These are phyloP conservation scores for Guadua angustifolia DNA, from an alignment of 176 grass and related monocot species.

Conservation along the genomic window DNA sequence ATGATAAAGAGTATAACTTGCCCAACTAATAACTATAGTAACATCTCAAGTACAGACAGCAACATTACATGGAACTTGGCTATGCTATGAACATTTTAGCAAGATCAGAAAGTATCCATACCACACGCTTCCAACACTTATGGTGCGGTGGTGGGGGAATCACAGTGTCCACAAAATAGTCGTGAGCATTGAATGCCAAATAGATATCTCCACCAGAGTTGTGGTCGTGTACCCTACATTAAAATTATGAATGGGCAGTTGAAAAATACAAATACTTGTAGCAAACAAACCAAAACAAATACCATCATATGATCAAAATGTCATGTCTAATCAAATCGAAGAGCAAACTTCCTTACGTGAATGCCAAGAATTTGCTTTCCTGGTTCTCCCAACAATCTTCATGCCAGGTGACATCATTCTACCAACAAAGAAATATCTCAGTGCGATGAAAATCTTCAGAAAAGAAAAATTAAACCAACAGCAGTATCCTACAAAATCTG, in stretches of 20 bases:
- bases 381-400: slow-evolving; percentile 79
- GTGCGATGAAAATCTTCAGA: slow-evolving; percentile 12
- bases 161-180: slow-evolving; percentile 66
- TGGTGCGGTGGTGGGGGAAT: slow-evolving; percentile 72
- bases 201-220: slow-evolving; percentile 73
- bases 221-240: slow-evolving; percentile 74
- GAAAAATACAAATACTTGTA: neutral
- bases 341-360: slow-evolving; percentile 71
- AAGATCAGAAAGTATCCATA: slow-evolving; percentile 51
- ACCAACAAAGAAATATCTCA: slow-evolving; percentile 45
- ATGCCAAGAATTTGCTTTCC: slow-evolving; percentile 97
- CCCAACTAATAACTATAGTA: neutral
- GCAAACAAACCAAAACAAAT: slow-evolving; percentile 24
- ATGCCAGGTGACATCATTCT: slow-evolving; percentile 97
- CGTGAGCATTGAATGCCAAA: slow-evolving; percentile 91
- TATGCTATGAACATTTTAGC: neutral
- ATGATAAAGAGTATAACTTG: neutral
- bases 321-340: neutral
- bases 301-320: slow-evolving; percentile 21
- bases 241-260: slow-evolving; percentile 39
- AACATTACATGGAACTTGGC: neutral
- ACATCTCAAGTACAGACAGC: neutral
- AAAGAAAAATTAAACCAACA: slow-evolving; percentile 24
- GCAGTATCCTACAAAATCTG: slow-evolving; percentile 16
- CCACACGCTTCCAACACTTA: slow-evolving; percentile 82